phyloP scores from a whole-genome alignment of 2,329 filamentous ascomycete genomes.

The Scedosporium dehoogii region DNA sequence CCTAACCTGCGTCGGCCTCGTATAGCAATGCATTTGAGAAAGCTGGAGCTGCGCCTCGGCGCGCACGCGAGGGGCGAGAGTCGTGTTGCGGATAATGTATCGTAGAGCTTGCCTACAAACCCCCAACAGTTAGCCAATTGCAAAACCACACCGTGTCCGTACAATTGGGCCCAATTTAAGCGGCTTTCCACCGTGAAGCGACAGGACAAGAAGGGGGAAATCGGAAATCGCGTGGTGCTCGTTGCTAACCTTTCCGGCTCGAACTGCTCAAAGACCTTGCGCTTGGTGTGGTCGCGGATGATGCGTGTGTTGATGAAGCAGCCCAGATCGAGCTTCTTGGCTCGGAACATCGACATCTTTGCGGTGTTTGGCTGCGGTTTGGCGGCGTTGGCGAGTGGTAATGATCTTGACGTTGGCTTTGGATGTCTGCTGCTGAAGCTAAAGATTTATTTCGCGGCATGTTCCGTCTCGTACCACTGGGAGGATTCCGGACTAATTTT shows the following conservation, averaged over 20 bases:
- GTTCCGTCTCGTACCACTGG: not conserved
- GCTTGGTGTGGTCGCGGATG: conserved; percentile 93
- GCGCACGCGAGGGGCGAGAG: conserved; percentile 69
- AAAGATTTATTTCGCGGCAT: conserved; percentile 1
- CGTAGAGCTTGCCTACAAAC: conserved; percentile 79
- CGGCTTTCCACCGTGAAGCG: too few relatives aligned
- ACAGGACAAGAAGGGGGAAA: not conserved
- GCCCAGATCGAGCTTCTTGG: conserved; percentile 82
- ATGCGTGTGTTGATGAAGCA: conserved; percentile 79
- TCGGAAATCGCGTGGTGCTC: not conserved
- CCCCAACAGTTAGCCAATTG: not conserved
- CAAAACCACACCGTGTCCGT: not conserved
- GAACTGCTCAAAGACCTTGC: conserved; percentile 77
- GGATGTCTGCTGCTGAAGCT: not conserved
- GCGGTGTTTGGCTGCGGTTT: conserved; percentile 12
- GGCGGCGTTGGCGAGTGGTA: not conserved
- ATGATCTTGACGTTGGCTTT: not conserved
- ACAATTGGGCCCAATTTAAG: too few relatives aligned
- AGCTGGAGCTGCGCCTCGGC: conserved; percentile 90
- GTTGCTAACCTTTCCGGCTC: conserved; percentile 72
- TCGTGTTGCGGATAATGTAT: conserved; percentile 90
- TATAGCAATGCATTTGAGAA: conserved; percentile 93
- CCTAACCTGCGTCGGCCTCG: conserved; percentile 82
- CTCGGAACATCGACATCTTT: conserved; percentile 74
- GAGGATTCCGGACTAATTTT: too few relatives aligned